A percentile compares a stretch with the other conserved stretches of the same genome.
phyloP scores from a whole-genome alignment of 2,329 filamentous ascomycete species.

The Cadophora gregata region DNA sequence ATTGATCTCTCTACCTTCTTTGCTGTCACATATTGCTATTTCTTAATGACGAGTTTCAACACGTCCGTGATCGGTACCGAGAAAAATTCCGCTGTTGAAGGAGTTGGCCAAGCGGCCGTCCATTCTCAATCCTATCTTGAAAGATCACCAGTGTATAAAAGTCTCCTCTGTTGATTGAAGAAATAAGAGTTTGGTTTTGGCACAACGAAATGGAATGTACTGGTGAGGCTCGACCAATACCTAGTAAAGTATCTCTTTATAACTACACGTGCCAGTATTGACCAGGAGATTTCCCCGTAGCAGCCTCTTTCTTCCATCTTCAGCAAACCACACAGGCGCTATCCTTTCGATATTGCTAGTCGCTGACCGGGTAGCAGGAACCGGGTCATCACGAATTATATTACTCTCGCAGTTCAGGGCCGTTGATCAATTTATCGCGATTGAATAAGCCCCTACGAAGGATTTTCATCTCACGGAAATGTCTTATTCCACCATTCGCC shows the following conservation, averaged over 20 bases:
- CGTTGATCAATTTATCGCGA: background rate
- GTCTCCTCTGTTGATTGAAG: background rate
- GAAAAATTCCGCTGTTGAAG: background rate
- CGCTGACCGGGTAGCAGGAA: background rate
- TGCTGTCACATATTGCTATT: background rate
- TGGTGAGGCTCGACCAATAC: too few species aligned
- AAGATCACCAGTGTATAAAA: background rate
- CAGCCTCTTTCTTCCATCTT: background rate
- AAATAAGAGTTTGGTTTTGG: background rate
- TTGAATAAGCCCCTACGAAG: background rate
- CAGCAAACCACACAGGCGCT: background rate
- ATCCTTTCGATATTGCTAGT: background rate
- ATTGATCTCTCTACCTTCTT: background rate
- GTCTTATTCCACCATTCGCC: slow-evolving; percentile 11
- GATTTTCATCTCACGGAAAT: background rate
- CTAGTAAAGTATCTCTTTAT: too few species aligned
- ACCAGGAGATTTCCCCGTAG: background rate
- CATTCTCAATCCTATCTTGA: background rate
- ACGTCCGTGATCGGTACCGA: background rate
- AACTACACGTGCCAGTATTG: too few species aligned
- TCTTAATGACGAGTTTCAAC: background rate
- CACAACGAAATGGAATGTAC: background rate
- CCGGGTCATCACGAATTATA: background rate
- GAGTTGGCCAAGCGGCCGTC: background rate
- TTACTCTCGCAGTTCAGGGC: background rate